Base-by-base conservation (phyloP, 805 yeast genomes). In the Candida chauliodis region DNA sequence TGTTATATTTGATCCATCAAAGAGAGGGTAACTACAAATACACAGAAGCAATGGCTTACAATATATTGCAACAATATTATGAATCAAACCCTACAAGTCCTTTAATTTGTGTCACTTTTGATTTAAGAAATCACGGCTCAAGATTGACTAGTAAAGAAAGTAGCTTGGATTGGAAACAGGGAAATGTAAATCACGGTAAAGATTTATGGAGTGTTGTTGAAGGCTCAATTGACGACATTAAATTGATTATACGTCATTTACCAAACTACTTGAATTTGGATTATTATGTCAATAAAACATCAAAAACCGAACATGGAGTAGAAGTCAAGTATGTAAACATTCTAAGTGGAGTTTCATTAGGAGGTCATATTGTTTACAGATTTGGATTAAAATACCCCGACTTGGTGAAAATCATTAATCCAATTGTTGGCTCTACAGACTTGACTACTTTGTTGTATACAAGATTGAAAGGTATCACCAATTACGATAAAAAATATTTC, bases 281-380 rank as follows among this genome's bases (percentile, higher is more conserved):
- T 14, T 55, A 48, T 32, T 53, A 46, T 28, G 49, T 57, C 26
- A 28, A 37, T 13, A 20, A 30, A 4, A 36, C 39, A 10, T 34
- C 42, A 28, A 50, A 47, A 22, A 48, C 47, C 19, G 38, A 43
- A 24, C 51, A 50, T 5, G 20, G 27, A 2, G 43, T 51, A n/a
- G 37, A 47, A 17, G 42, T 68, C 34, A 46, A 48, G 37, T 63
- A 39, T 51, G 53, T 34, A 41, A 70, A 69, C 51, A 62, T 72
- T 30, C 53, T 74, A 20, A 48, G 67, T 9, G 85, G 84, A 1
- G 62, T 63, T 28, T 76, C 82, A 0, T 59, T 77, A 31, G 83
- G 84, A 2, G 84, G 78, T 0, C 82, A 79, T 52, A 61, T 71
- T n/a, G 61, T 71, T 21, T 74, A 75, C 61, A 55, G 71, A 46